Evolutionary conservation across 2,329 filamentous ascomycete genomes (phyloP).

Genomic region (Tolypocladium ovalisporum): DNA sequence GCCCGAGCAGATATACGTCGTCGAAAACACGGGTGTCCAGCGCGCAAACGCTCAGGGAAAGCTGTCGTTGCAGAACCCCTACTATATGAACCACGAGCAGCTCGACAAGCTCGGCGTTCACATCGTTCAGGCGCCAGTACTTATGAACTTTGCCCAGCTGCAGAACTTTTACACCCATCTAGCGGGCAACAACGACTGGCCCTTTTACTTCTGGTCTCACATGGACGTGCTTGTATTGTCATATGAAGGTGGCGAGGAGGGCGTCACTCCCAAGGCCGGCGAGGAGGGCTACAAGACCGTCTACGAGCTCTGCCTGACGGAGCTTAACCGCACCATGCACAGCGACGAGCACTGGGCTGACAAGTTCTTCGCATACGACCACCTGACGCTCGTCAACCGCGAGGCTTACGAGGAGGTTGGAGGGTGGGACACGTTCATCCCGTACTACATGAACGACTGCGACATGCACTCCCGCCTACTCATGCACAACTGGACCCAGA

Average conservation of each 20-base stretch:
- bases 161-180: slow-evolving; percentile 42
- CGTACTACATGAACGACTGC: slow-evolving; percentile 47
- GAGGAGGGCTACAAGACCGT: slow-evolving; percentile 27
- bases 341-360: slow-evolving; percentile 33
- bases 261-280: slow-evolving; percentile 18
- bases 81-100: slow-evolving; percentile 41
- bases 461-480: slow-evolving; percentile 39
- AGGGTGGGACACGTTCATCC: slow-evolving; percentile 47
- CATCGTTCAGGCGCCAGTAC: slow-evolving; percentile 36
- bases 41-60: slow-evolving; percentile 36
- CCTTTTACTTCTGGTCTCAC: slow-evolving; percentile 45
- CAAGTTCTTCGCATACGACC: slow-evolving; percentile 48
- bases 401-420: slow-evolving; percentile 37
- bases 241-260: slow-evolving; percentile 26
- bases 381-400: slow-evolving; percentile 45
- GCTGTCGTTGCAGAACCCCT: slow-evolving; percentile 43
- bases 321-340: slow-evolving; percentile 19
- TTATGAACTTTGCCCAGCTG: slow-evolving; percentile 43
- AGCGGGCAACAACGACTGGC: slow-evolving; percentile 31
- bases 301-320: slow-evolving; percentile 27
- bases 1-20: slow-evolving; percentile 41
- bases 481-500: slow-evolving; percentile 32
- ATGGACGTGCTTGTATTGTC: slow-evolving; percentile 39
- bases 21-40: slow-evolving; percentile 49
- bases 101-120: slow-evolving; percentile 41